Base-by-base conservation (phyloP, 768 basidiomycete species). In the Mrakia gelida region DNA sequence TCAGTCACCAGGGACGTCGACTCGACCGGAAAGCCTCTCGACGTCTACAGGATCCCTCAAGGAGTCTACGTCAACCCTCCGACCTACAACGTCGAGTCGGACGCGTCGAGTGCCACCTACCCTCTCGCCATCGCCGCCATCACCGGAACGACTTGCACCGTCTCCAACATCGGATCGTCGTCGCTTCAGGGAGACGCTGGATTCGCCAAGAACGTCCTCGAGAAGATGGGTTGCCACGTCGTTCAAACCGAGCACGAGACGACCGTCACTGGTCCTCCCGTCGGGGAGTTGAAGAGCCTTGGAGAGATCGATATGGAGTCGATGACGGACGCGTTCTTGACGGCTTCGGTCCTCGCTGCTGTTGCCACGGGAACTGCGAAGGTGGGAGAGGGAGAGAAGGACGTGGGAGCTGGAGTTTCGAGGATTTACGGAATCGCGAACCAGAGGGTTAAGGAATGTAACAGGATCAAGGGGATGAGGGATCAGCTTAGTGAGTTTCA, bases 281-380 rank as follows among this genome's bases (percentile, higher is more conserved):
- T 90, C 18, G 93, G 94, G 0, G 86, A 90, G 81, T 88, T 99
- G 71, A 90, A 90, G 80, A 92, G 92, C 2, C 88, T 97, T 71
- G 92, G 92, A 73, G 88, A 91, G 81, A 90, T 98, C 30, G 94
- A 98, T 83, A 98, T 98, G 97, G 94, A 97, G 84, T 91, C 91
- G n/a, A 98, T 99, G 97, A 99, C 97, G 10, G 97, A 99, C 84
- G 97, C 96, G 30, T 99, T 99, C 87, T 88, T 98, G 86, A 98
- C 95, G 3, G 96, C 97, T 13, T 92, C 90, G 16, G 95, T 91
- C 11, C 86, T 99, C 28, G 95, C 94, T 73, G 96, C 97, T 75
- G 92, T 97, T 30, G 90, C 91, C 1, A 84, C 84, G 18, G 74
- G 73, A 23, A 67, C 78, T 11, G 74, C 67, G 34, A 67, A 28